Conservation (phyloP, 495 filamentous ascomycete genomes). For the Achaetomiella virescens region DNA sequence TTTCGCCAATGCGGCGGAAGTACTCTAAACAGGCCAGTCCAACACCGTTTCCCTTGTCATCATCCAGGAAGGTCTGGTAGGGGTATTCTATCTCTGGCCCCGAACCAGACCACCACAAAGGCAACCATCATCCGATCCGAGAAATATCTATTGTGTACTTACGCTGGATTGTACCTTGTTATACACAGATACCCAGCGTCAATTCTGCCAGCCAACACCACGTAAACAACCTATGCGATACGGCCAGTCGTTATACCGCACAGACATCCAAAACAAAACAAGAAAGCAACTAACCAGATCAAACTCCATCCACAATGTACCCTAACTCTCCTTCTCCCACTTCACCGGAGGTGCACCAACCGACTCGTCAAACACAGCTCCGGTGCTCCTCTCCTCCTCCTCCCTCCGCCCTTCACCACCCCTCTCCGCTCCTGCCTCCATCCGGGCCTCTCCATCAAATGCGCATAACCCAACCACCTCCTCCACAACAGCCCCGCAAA, state of each 20-base stretch:
- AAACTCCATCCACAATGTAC: too few species aligned
- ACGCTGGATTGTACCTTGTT: too few species aligned
- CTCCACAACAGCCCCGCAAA: conserved; percentile 80
- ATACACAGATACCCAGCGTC: too few species aligned
- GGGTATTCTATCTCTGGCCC: not conserved
- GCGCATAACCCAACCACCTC: conserved; percentile 79
- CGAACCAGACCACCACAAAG: not conserved
- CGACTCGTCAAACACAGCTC: conserved; percentile 85
- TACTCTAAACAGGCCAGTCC: not conserved
- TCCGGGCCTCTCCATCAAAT: conserved; percentile 58
- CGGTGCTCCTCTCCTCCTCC: conserved; percentile 54
- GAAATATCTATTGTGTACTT: too few species aligned
- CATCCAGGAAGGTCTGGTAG: not conserved
- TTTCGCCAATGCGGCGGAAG: too few species aligned
- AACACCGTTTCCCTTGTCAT: conserved; percentile 1
- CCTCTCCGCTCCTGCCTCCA: conserved; percentile 58
- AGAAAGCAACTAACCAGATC: not conserved
- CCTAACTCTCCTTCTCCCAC: conserved; percentile 43
- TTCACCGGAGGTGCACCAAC: conserved; percentile 93
- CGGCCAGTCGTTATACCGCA: too few species aligned
- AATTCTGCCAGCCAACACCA: too few species aligned
- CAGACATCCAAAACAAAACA: not conserved
- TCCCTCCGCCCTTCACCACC: conserved; percentile 55
- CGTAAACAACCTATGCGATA: not conserved
- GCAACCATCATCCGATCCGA: too few species aligned